Evolutionary conservation across 345 rosid genomes (phyloP).

Genomic region (Boechera divaricarpa): DNA sequence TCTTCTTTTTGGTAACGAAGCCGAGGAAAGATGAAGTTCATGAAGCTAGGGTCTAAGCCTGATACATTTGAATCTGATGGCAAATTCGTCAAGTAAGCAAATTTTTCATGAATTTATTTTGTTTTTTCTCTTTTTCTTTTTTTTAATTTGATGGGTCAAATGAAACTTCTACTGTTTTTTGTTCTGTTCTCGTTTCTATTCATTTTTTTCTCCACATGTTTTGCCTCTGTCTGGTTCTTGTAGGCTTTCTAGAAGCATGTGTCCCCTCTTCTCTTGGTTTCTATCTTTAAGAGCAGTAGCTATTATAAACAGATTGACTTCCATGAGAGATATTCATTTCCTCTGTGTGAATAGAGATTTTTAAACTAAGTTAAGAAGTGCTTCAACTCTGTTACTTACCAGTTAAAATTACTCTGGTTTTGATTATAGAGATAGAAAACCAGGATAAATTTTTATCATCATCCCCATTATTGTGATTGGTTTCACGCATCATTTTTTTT

Average conservation of each 20-base stretch:
- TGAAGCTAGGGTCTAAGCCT: constrained; percentile 97
- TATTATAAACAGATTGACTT: constrained; percentile 6
- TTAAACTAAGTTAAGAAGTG: neutral
- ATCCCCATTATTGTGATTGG: constrained; percentile 36
- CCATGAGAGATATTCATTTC: neutral
- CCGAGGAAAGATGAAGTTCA: constrained; percentile 73
- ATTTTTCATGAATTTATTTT: neutral
- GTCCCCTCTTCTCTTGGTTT: constrained; percentile 10
- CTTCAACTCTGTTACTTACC: neutral
- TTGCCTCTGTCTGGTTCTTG: constrained; percentile 25
- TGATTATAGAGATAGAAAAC: neutral
- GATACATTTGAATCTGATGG: constrained; percentile 84
- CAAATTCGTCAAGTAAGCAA: constrained; percentile 63
- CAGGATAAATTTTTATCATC: constrained; percentile 17
- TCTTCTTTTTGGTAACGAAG: constrained; percentile 34
- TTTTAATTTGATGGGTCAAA: constrained; percentile 30
- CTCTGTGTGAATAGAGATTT: neutral
- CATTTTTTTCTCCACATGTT: constrained; percentile 36
- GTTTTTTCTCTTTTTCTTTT: neutral
- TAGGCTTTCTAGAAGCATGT: constrained; percentile 10
- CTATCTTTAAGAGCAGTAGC: neutral
- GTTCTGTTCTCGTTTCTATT: constrained; percentile 38
- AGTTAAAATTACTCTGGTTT: neutral
- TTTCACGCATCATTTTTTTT: constrained; percentile 30
- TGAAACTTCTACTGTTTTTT: constrained; percentile 35